A percentile compares a stretch with the other conserved stretches of the same genome.
These are phyloP conservation scores for Acanthamoeba sp. DNA, from an alignment of 208 protist species.

Conservation along the genomic window DNA sequence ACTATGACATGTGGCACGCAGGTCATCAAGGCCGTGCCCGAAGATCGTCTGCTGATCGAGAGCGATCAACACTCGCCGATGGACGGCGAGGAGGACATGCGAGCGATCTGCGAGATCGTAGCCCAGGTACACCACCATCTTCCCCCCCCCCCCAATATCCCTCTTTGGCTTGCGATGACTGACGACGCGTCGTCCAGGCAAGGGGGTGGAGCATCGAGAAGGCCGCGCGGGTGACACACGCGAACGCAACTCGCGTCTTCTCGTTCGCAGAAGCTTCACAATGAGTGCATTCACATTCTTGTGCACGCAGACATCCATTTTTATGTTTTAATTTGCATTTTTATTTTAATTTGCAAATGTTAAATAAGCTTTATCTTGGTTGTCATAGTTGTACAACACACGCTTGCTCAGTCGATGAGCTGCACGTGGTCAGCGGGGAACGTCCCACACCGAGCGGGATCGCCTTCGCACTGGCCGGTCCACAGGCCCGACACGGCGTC, in stretches of 20 bases:
- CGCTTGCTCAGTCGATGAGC: not conserved
- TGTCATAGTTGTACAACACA: no score
- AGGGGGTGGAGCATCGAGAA: constrained; percentile 50
- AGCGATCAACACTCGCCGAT: constrained; percentile 33
- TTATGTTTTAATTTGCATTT: not conserved
- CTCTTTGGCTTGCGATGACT: no score
- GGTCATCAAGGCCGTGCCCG: constrained; percentile 54
- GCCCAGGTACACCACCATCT: not conserved
- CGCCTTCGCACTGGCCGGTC: not conserved
- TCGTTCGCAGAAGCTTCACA: not conserved
- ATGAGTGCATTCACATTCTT: not conserved
- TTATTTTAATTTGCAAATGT: no score
- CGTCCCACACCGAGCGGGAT: not conserved
- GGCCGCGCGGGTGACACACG: constrained; percentile 23
- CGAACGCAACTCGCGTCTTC: constrained; percentile 24
- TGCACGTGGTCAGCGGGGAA: not conserved
- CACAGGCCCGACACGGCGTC: not conserved
- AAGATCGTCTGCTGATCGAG: constrained; percentile 70
- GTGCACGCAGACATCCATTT: not conserved
- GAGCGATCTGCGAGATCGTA: constrained; percentile 10
- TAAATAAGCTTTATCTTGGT: no score
- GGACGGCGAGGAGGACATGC: not conserved
- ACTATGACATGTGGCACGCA: not conserved
- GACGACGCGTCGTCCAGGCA: not conserved
- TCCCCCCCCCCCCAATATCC: no score